phyloP scores from a whole-genome alignment of 1,284 basidiomycete genomes.

The Sporisorium iseilematis-ciliati region DNA sequence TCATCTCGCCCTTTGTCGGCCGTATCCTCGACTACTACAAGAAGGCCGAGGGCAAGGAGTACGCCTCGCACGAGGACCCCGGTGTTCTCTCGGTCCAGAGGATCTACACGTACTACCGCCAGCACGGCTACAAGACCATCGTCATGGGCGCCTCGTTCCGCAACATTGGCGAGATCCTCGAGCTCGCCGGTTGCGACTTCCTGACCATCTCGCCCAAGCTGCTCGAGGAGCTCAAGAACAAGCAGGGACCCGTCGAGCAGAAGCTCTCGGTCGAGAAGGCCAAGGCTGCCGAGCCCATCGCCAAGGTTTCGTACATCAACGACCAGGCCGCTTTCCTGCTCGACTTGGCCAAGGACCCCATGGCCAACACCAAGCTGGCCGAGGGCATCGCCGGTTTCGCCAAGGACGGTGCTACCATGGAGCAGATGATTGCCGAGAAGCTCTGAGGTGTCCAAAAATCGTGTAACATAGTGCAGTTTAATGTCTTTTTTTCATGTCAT shows the following conservation, averaged over 20 bases:
- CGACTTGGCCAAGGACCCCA: conserved; percentile 77
- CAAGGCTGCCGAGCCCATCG: conserved; percentile 76
- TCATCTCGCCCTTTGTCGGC: conserved; percentile 99
- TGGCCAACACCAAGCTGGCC: conserved; percentile 74
- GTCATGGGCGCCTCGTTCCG: conserved; percentile 99
- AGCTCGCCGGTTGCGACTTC: conserved; percentile 93
- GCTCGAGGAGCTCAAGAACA: conserved; percentile 91
- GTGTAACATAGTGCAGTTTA: conserved; percentile 43
- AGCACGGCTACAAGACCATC: conserved; percentile 97
- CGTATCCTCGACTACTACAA: conserved; percentile 73
- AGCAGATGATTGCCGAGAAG: conserved; percentile 84
- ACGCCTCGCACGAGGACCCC: conserved; percentile 79
- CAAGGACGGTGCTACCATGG: conserved; percentile 91
- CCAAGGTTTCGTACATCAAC: conserved; percentile 88
- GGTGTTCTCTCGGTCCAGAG: conserved; percentile 94
- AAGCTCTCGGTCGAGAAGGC: conserved; percentile 81
- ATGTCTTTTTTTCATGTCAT: background rate
- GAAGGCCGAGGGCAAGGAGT: conserved; percentile 66
- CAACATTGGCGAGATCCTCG: conserved; percentile 89
- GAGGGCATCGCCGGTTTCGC: conserved; percentile 91
- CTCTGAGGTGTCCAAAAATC: conserved; percentile 71
- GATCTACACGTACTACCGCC: conserved; percentile 98
- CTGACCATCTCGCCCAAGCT: conserved; percentile 91
- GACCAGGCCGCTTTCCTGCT: conserved; percentile 96
- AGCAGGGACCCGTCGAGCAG: conserved; percentile 82